Conservation (phyloP, 805 yeast genomes). For the Kazachstania viticola region DNA sequence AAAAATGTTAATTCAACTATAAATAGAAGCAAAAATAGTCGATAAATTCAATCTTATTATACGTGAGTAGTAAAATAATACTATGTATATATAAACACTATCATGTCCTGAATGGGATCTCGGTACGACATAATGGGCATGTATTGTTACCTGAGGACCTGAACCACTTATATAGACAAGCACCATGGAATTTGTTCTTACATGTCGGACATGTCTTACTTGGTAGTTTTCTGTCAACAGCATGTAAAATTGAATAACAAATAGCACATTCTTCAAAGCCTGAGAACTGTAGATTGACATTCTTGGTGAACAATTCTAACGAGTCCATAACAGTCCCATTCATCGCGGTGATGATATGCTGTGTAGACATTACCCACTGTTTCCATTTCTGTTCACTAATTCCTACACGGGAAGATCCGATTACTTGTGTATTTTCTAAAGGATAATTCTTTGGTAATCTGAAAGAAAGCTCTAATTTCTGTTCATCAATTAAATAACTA, state of each 20-base stretch:
- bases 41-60: too few relatives aligned
- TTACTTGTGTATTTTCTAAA: slow-evolving; percentile 57
- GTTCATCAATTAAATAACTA: slow-evolving; percentile 73
- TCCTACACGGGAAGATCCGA: slow-evolving; percentile 72
- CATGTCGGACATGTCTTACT: slow-evolving; percentile 83
- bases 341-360: slow-evolving; percentile 63
- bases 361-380: slow-evolving; percentile 89
- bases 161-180: slow-evolving; percentile 95
- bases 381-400: slow-evolving; percentile 89
- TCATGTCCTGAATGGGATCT: slow-evolving; percentile 23
- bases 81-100: too few relatives aligned
- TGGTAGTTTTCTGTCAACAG: slow-evolving; percentile 81
- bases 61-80: too few relatives aligned
- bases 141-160: slow-evolving; percentile 85
- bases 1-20: too few relatives aligned
- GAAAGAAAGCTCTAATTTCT: slow-evolving; percentile 68
- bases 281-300: slow-evolving; percentile 75
- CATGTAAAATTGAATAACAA: slow-evolving; percentile 82
- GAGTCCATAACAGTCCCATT: slow-evolving; percentile 48
- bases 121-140: slow-evolving; percentile 83
- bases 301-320: slow-evolving; percentile 35
- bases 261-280: slow-evolving; percentile 97
- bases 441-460: slow-evolving; percentile 71
- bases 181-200: slow-evolving; percentile 88
- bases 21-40: too few relatives aligned